phyloP scores from a whole-genome alignment of 148 eudicot species.

The Chenopodium album region DNA sequence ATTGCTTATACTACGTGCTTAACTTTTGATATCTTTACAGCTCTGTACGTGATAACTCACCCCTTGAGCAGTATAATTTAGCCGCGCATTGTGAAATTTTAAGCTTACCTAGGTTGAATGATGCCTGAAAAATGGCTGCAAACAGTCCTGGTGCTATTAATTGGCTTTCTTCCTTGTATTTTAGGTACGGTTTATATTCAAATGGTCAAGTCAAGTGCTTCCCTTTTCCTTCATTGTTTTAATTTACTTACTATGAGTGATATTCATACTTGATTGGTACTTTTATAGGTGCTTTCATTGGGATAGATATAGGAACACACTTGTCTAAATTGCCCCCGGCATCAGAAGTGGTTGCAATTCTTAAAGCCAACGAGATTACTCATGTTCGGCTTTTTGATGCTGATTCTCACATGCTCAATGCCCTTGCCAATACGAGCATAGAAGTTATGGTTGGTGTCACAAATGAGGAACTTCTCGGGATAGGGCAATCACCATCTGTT shows the following conservation, averaged over 20 bases:
- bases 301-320: slow-evolving; percentile 69
- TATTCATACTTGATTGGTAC: neutral
- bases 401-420: slow-evolving; percentile 61
- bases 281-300: slow-evolving; percentile 61
- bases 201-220: neutral
- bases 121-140: slow-evolving; percentile 38
- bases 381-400: slow-evolving; percentile 84
- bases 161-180: slow-evolving; percentile 23
- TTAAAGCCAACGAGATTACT: slow-evolving; percentile 63
- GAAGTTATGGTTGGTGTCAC: slow-evolving; percentile 83
- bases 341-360: slow-evolving; percentile 51
- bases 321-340: slow-evolving; percentile 63
- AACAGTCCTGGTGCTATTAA: slow-evolving; percentile 33
- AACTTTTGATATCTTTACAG: slow-evolving; percentile 14
- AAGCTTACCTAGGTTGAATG: slow-evolving; percentile 22
- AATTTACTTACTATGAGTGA: neutral
- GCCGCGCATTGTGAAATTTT: neutral
- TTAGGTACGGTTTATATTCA: slow-evolving; percentile 29
- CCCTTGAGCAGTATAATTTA: neutral
- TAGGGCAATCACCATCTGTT: slow-evolving; percentile 63
- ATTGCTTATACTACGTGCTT: neutral
- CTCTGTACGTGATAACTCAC: neutral
- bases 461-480: slow-evolving; percentile 60
- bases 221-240: neutral
- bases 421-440: slow-evolving; percentile 77